Evolutionary conservation across 208 protist genomes (phyloP).

Genomic region (Spongospora subterranea): DNA sequence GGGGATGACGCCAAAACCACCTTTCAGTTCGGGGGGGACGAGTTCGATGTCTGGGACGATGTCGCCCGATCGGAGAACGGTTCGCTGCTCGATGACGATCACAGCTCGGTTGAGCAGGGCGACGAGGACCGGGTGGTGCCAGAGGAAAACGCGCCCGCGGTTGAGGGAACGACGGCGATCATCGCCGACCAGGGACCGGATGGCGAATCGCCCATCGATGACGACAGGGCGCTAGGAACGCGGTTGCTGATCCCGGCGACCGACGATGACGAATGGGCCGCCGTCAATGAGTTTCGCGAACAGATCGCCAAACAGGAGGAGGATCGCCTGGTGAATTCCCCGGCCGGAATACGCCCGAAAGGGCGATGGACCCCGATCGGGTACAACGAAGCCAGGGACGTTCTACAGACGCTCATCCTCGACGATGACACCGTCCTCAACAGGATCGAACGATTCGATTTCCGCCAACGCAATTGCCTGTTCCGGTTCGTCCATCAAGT

Average conservation of each 20-base stretch:
- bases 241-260: background rate
- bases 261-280: background rate
- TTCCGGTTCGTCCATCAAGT: background rate
- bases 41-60: background rate
- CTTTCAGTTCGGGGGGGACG: background rate
- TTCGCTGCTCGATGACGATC: no score
- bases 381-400: conserved; percentile 1
- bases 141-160: no score
- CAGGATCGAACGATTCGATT: conserved; percentile 38
- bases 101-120: no score
- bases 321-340: background rate
- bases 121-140: no score
- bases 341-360: background rate
- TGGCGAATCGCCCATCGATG: no score
- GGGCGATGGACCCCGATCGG: background rate
- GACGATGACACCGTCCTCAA: background rate
- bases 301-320: background rate
- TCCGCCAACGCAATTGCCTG: background rate
- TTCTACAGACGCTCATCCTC: background rate
- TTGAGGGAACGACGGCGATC: no score
- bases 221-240: background rate
- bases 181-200: no score
- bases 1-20: no score
- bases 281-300: conserved; percentile 21
- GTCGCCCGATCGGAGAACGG: background rate